phyloP scores from a whole-genome alignment of 345 rosid genomes.

The Citrus inodora region DNA sequence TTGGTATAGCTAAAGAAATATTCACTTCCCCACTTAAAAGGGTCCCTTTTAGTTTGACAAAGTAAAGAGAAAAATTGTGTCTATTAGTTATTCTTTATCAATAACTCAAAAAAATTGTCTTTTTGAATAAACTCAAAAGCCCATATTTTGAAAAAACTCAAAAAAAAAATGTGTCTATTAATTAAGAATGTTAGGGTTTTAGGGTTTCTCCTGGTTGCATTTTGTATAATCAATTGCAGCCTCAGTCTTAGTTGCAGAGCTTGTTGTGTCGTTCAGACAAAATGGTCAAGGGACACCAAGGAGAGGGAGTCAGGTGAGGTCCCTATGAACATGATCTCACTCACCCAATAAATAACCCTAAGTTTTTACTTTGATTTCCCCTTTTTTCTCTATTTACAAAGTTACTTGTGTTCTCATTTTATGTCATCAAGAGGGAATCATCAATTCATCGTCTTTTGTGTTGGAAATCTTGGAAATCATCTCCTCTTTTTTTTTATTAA shows the following conservation, averaged over 20 bases:
- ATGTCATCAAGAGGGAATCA: slow-evolving; percentile 46
- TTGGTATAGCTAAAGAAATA: slow-evolving; percentile 57
- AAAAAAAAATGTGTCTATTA: too few relatives aligned
- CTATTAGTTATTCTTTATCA: too few relatives aligned
- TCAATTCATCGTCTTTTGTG: background rate
- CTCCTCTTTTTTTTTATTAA: too few relatives aligned
- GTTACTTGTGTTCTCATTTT: background rate
- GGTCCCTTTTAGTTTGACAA: background rate
- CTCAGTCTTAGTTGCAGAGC: background rate
- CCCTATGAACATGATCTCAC: background rate
- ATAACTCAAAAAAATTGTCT: too few relatives aligned
- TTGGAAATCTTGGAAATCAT: too few relatives aligned
- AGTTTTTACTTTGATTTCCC: background rate
- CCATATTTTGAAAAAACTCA: background rate
- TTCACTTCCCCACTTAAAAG: background rate
- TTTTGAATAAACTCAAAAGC: background rate
- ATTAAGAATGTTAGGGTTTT: background rate
- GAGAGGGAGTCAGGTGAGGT: slow-evolving; percentile 97
- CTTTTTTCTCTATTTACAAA: background rate
- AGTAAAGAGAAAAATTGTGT: background rate
- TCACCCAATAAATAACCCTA: too few relatives aligned
- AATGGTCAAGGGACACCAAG: slow-evolving; percentile 95
- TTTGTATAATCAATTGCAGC: background rate
- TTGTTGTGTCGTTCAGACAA: slow-evolving; percentile 5
- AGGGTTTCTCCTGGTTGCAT: background rate